phyloP scores from a whole-genome alignment of 1,284 basidiomycete species.

The Pseudozyma tsukubaensis region DNA sequence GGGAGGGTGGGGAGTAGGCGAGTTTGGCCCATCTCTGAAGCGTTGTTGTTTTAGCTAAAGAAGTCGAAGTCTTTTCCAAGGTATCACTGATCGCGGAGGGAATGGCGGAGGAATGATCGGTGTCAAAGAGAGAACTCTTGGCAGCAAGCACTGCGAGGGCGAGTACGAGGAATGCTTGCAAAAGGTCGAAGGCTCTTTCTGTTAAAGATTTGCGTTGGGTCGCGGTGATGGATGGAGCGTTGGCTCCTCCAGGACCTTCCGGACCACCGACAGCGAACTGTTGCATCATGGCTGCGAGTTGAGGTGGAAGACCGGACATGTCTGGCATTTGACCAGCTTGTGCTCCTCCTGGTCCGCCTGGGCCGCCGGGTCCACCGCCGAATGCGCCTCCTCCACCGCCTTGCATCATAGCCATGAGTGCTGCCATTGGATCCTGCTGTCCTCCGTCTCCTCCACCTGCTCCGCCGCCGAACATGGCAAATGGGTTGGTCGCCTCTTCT shows the following conservation, averaged over 20 bases:
- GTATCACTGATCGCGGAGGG: slow-evolving; percentile 18
- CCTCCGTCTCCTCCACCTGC: slow-evolving; percentile 3
- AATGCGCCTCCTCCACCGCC: slow-evolving; percentile 30
- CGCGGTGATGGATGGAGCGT: slow-evolving; percentile 11
- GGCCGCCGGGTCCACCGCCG: slow-evolving; percentile 14
- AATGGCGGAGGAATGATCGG: slow-evolving; percentile 24
- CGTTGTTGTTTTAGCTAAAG: slow-evolving; percentile 9
- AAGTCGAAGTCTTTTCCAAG: slow-evolving; percentile 9
- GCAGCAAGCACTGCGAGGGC: slow-evolving; percentile 35
- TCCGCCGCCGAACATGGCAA: slow-evolving; percentile 34
- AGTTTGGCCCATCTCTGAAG: slow-evolving; percentile 57
- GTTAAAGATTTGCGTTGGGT: slow-evolving; percentile 19
- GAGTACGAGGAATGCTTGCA: slow-evolving; percentile 39
- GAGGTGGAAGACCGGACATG: slow-evolving; percentile 44
- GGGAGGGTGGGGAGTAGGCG: slow-evolving; percentile 45
- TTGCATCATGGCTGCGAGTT: slow-evolving; percentile 55
- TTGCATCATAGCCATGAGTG: slow-evolving; percentile 54
- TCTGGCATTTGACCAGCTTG: slow-evolving; percentile 23
- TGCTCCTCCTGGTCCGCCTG: slow-evolving; percentile 12
- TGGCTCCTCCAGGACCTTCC: slow-evolving; percentile 7
- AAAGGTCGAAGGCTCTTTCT: slow-evolving; percentile 40
- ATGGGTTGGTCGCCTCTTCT: slow-evolving; percentile 31
- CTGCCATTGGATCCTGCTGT: slow-evolving; percentile 43
- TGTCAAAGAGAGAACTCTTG: slow-evolving; percentile 43
- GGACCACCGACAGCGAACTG: slow-evolving; percentile 36